Conservation (phyloP, 345 rosid species). For the Eucalyptus curtisii region DNA sequence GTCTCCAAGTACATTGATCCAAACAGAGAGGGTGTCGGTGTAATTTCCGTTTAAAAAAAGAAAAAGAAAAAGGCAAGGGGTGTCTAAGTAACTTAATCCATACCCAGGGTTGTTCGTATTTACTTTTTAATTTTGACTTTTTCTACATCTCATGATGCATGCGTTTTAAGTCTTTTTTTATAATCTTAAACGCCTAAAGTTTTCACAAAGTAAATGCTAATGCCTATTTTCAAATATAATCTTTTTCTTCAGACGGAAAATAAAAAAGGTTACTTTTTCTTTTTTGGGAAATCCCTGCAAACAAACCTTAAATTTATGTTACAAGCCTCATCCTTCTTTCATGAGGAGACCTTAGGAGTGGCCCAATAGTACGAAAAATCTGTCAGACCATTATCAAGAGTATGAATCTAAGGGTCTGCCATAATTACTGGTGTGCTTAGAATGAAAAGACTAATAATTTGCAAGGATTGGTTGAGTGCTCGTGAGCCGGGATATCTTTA, state of each 20-base stretch:
- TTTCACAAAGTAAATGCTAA: neutral
- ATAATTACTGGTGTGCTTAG: neutral
- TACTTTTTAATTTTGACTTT: neutral
- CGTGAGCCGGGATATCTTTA: neutral
- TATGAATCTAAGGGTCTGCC: neutral
- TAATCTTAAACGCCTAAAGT: neutral
- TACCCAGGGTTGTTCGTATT: neutral
- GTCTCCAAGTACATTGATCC: neutral
- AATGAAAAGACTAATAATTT: neutral
- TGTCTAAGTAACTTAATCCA: neutral
- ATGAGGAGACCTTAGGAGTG: neutral
- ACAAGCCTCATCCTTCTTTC: neutral
- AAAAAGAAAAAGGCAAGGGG: neutral
- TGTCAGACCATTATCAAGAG: neutral
- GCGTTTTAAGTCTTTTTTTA: neutral
- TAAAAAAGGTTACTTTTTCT: neutral
- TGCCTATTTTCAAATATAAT: neutral
- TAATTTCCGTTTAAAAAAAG: neutral
- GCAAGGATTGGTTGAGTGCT: neutral
- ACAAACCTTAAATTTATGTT: neutral
- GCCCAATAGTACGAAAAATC: neutral
- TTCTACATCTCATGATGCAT: neutral
- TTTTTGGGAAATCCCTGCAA: neutral
- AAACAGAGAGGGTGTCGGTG: neutral
- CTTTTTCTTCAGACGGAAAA: neutral